Base-by-base conservation (phyloP, 208 protist species). In the Herpetomonas samuelpessoai region DNA sequence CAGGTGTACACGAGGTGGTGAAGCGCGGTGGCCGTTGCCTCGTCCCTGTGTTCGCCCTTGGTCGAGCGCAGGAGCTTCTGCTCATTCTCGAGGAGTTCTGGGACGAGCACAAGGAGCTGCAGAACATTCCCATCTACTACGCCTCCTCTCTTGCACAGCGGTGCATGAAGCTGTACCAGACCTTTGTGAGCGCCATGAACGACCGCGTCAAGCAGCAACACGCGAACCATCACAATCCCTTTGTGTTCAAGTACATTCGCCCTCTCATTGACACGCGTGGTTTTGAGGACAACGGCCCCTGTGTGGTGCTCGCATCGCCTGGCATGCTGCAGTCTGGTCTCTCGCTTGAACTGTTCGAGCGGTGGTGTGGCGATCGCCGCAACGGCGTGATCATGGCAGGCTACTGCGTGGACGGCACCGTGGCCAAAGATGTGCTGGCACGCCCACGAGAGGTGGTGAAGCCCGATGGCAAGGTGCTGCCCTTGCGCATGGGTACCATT, bases 41-140 rank as follows among this genome's bases (percentile, higher is more conserved):
- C 16, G 98, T 99, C 21, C 98, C 98, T 0, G 97, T 99, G 1
- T 99, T 99, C 83, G 97, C 98, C 6, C 77, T 99, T 24, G 98
- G 98, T 26, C 81, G 94, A 25, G 97, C 97, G 30, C 98, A 99
- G 82, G 98, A 99, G 68, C 81, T 99, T 19, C 77, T 99, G 12
- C 81, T 99, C 18, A 99, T 99, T 76, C 79, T 99, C 10, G 97
- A 99, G 60, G 97, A 99, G 64, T 99, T 97, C 71, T 99, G 98
- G 98, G 90, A 97, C 19, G 71, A 59, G 14, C 95, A 99, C 63
- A 93, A 93, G 63, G 88, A 98, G 72, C 84, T 99, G 62, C 98
- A 99, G 62, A 68, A 93, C 50, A 90, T 99, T 27, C 98, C 98
- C 2, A 98, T 99, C 55, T 99, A 99, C 76, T 99, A 99, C 79